Evolutionary conservation across 768 basidiomycete genomes (phyloP), one percentile per base, ranked within the genome.

Genomic region (Tephrocybe rancida): DNA sequence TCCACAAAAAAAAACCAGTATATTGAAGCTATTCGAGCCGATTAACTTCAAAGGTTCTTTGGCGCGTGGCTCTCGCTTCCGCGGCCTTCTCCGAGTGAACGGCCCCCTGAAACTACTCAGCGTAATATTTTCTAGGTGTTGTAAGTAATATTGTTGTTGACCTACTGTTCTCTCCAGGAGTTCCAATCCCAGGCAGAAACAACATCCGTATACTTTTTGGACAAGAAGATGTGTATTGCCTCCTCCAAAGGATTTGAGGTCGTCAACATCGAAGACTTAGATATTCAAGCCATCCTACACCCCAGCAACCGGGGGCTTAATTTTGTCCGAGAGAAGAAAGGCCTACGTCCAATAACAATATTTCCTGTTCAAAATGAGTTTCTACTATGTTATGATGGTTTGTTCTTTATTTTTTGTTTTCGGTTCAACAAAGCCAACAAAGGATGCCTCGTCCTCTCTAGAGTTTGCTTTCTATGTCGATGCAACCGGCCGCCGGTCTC

Each of bases 381-480:
- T 72, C 71, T 99, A 46, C 74, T 99, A 29, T 99, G 97, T 67
- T 99, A 98, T 71, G 97, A 98, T 69, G 95, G 96, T 95, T 56
- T 65, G 84, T 75, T 22, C 14, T 54, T 21, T 50, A 16, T 22
- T 16, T 47, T 32, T 29, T 14, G 4, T 7, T 25, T 26, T 30
- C 24, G 18, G n/a, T n/a, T n/a, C n/a, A n/a, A n/a, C n/a, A n/a
- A n/a, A n/a, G n/a, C n/a, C n/a, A n/a, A n/a, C n/a, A 7, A 32
- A 13, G 13, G 30, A 6, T 32, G 7, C 16, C 16, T 4, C 24
- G 19, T 41, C 8, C 29, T 1, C 6, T 35, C 30, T 61, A 97
- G 97, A 98, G 73, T 99, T 98, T 67, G 97, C 97, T 0, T 98
- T 99, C 68, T 98, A 98, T 70, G 95, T 99, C 59, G 95, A 98